Evolutionary conservation across 2,329 filamentous ascomycete genomes (phyloP).

Genomic region (Xylaria sp.): DNA sequence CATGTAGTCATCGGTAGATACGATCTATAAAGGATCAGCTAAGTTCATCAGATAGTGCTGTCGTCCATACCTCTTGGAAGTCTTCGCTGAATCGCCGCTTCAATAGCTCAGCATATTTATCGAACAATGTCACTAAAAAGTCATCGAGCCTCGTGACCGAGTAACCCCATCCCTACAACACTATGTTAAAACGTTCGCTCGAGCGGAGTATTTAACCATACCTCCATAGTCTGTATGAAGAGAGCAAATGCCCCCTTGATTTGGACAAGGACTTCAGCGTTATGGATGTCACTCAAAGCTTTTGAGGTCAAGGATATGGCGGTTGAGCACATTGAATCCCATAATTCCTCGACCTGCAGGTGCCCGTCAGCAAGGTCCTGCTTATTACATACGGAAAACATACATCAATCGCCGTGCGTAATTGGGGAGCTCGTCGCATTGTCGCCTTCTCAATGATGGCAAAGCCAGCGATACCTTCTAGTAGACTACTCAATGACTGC

Average conservation of each 20-base stretch:
- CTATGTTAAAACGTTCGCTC: slow-evolving; percentile 2
- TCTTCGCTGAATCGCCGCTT: slow-evolving; percentile 94
- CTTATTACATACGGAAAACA: slow-evolving; percentile 45
- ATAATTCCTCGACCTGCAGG: slow-evolving; percentile 88
- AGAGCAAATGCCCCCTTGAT: slow-evolving; percentile 93
- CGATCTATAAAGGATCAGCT: slow-evolving; percentile 61
- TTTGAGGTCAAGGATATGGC: slow-evolving; percentile 85
- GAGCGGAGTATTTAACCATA: slow-evolving; percentile 53
- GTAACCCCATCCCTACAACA: slow-evolving; percentile 83
- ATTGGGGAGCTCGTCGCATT: slow-evolving; percentile 84
- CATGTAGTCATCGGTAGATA: slow-evolving; percentile 98
- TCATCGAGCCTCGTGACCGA: slow-evolving; percentile 83
- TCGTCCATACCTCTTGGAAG: slow-evolving; percentile 80
- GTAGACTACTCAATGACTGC: slow-evolving; percentile 83
- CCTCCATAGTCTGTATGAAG: slow-evolving; percentile 99
- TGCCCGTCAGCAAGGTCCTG: slow-evolving; percentile 5
- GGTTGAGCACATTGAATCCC: slow-evolving; percentile 96
- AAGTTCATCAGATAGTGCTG: neutral
- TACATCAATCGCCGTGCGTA: slow-evolving; percentile 86
- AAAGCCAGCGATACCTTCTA: slow-evolving; percentile 96
- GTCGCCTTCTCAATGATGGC: slow-evolving; percentile 96
- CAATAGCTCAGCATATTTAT: slow-evolving; percentile 91
- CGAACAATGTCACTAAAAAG: slow-evolving; percentile 88
- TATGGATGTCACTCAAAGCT: slow-evolving; percentile 81
- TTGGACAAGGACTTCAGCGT: slow-evolving; percentile 90